Evolutionary conservation across 352 stramenopile species (phyloP).

Genomic region (Pelagophyceae sp.): DNA sequence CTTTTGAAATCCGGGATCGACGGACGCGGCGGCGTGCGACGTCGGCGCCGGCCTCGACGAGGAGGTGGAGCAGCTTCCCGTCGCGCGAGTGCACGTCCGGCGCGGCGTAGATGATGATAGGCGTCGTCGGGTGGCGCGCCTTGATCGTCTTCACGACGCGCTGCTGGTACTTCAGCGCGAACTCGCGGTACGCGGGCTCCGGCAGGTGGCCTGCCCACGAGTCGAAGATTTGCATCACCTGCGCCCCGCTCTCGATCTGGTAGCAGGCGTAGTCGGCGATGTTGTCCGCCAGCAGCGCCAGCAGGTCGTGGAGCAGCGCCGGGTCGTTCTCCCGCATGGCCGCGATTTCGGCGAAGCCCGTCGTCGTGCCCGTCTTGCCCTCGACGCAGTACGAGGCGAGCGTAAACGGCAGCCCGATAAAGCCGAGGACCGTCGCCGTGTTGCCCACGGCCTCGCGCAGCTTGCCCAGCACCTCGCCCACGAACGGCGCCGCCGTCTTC

Average conservation of each 20-base stretch:
- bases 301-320: constrained; percentile 64
- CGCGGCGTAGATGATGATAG: constrained; percentile 66
- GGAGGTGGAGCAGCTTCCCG: constrained; percentile 62
- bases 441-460: constrained; percentile 38
- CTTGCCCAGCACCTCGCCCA: constrained; percentile 39
- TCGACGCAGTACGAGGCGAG: constrained; percentile 20
- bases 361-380: constrained; percentile 20
- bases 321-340: constrained; percentile 39
- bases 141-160: constrained; percentile 65
- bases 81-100: constrained; percentile 43
- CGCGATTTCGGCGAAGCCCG: constrained; percentile 10
- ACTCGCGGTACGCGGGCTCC: constrained; percentile 64
- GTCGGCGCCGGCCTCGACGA: constrained; percentile 64
- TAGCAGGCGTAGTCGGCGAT: constrained; percentile 69
- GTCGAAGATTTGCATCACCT: constrained; percentile 79
- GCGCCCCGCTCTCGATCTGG: constrained; percentile 65
- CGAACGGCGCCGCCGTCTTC: constrained; percentile 38
- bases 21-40: too few relatives aligned
- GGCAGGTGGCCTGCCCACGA: constrained; percentile 70
- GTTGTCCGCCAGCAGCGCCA: constrained; percentile 59
- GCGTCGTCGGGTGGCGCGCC: constrained; percentile 56
- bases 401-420: constrained; percentile 20
- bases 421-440: constrained; percentile 37
- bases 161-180: constrained; percentile 70
- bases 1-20: too few relatives aligned